These are phyloP conservation scores for Oehlia diaphana DNA, from an alignment of 192 early-diverging fungal species.

Conservation along the genomic window DNA sequence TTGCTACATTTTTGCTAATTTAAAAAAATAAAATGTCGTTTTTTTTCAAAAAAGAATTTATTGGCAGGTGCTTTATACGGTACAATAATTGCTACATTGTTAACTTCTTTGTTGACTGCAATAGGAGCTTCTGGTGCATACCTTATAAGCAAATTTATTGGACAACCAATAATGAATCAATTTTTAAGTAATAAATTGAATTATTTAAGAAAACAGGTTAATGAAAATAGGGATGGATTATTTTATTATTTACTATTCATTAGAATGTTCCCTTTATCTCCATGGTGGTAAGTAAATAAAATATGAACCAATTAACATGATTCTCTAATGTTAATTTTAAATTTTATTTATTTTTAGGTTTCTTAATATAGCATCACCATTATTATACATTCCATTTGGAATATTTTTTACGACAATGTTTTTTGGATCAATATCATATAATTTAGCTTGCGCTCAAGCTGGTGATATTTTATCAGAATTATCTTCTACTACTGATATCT, in stretches of 20 bases:
- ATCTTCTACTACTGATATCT: constrained; percentile 39
- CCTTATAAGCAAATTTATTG: constrained; percentile 41
- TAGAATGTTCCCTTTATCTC: constrained; percentile 54
- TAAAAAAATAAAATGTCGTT: constrained; percentile 13
- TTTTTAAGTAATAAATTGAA: constrained; percentile 36
- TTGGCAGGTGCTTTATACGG: constrained; percentile 45
- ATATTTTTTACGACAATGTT: constrained; percentile 57
- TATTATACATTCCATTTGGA: constrained; percentile 46
- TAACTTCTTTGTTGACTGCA: constrained; percentile 39
- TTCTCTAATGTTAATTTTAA: not conserved
- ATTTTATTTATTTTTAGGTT: constrained; percentile 30
- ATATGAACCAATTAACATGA: no score
- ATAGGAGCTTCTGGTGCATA: constrained; percentile 41
- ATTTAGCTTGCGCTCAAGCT: constrained; percentile 53
- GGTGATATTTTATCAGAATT: constrained; percentile 51
- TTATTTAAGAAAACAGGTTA: constrained; percentile 39
- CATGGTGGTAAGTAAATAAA: constrained; percentile 46
- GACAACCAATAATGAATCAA: constrained; percentile 39
- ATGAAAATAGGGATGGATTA: constrained; percentile 37
- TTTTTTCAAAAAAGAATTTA: constrained; percentile 36
- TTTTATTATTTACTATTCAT: constrained; percentile 56
- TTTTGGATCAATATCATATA: constrained; percentile 55
- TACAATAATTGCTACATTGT: constrained; percentile 37
- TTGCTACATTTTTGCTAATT: not conserved
- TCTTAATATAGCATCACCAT: constrained; percentile 52